These are phyloP conservation scores for Tetragonia tetragonoides DNA, from an alignment of 148 eudicot species.

Conservation along the genomic window DNA sequence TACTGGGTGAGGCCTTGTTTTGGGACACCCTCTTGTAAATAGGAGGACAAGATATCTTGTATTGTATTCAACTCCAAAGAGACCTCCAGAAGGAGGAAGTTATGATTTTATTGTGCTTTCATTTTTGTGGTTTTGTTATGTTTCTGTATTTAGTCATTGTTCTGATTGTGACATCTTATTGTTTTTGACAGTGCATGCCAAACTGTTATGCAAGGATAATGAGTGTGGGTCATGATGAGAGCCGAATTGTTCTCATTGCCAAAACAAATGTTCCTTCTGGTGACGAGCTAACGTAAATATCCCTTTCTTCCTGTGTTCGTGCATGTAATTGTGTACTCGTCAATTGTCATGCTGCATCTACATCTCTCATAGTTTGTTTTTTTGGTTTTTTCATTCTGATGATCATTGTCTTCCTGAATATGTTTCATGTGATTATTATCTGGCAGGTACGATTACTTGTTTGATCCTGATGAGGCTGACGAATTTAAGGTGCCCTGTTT, in stretches of 20 bases:
- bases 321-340: not conserved
- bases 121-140: not conserved
- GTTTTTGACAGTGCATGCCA: constrained; percentile 58
- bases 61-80: not conserved
- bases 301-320: not conserved
- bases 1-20: not conserved
- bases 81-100: not conserved
- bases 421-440: not conserved
- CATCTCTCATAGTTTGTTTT: not conserved
- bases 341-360: not conserved
- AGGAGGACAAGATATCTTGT: not conserved
- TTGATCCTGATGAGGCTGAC: constrained; percentile 93
- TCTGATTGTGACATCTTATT: constrained; percentile 6
- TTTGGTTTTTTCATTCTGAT: not conserved
- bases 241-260: constrained; percentile 79
- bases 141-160: not conserved
- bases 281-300: constrained; percentile 66
- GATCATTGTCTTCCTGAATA: not conserved
- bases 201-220: constrained; percentile 83
- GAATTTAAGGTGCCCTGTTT: constrained; percentile 88
- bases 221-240: constrained; percentile 80
- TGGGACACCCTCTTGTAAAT: too few species aligned
- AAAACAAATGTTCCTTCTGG: constrained; percentile 62
- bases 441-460: constrained; percentile 93
- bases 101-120: not conserved